These are phyloP conservation scores for Fusarium begoniae DNA, from an alignment of 2,329 filamentous ascomycete genomes.

Conservation along the genomic window DNA sequence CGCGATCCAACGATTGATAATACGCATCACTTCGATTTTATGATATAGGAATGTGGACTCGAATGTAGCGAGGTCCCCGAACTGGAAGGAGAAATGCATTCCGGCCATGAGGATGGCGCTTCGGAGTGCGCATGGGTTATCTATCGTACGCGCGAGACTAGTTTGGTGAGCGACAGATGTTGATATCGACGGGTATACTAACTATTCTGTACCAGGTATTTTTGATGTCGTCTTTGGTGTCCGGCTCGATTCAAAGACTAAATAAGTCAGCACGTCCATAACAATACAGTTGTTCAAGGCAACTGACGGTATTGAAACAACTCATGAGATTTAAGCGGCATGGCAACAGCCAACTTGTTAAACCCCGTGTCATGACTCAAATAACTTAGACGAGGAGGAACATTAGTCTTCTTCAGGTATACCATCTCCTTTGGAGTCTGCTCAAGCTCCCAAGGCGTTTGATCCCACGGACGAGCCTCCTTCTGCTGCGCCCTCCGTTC, in stretches of 20 bases:
- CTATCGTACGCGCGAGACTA: background rate
- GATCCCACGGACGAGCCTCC: conserved; percentile 10
- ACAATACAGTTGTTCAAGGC: fast-evolving
- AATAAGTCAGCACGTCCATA: background rate
- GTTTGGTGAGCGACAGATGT: background rate
- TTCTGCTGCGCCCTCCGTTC: conserved; percentile 16
- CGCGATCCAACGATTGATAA: conserved; percentile 11
- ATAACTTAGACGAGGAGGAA: background rate
- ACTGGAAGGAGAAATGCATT: conserved; percentile 15
- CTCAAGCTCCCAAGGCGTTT: conserved; percentile 2
- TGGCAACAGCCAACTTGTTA: conserved; percentile 1
- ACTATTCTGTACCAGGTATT: background rate
- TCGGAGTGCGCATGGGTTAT: background rate
- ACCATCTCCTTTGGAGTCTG: background rate
- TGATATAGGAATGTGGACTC: conserved; percentile 12
- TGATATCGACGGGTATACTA: background rate
- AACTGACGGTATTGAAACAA: conserved; percentile 17
- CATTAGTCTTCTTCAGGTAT: background rate
- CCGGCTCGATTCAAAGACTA: background rate
- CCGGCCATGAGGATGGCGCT: conserved; percentile 7
- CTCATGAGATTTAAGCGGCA: conserved; percentile 16
- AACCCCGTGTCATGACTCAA: background rate
- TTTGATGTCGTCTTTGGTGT: background rate
- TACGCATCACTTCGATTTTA: conserved; percentile 7
- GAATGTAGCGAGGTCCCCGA: background rate